Base-by-base conservation (phyloP, 2,329 filamentous ascomycete genomes). In the Chlorencoelia australis region DNA sequence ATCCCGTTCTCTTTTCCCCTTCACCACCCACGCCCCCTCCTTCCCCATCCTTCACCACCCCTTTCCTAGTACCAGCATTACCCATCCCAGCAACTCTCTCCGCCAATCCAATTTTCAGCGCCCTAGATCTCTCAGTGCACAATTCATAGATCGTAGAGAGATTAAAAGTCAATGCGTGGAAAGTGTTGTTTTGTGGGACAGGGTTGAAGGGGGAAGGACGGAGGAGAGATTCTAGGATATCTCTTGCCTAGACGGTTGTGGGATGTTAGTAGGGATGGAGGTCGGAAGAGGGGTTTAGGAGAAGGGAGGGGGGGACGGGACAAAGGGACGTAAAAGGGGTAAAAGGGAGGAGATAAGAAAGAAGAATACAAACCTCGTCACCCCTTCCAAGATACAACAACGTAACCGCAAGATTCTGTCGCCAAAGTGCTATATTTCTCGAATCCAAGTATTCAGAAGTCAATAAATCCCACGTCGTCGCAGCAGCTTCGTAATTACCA, bases 81-180 rank as follows among this genome's bases (percentile, higher is more conserved):
- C 29, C 34, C 30, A 46, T 45, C 13, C 32, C 63, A 1, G 84
- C 79, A 13, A 91, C 68, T 34, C 69, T 72, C 50, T 86, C 81
- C 2, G 82, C 78, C 13, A 96, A 65, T 17, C 64, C 66, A 19
- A 73, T 59, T 66, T 96, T 96, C 49, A 82, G 60, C 9, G 69
- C 69, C 32, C 73, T 67, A 27, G 84, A 74, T 43, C 73, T 71
- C 50, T 96, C 88, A 0, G 83, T 88, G 55, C 83, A 91, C 6
- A 96, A 69, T 60, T 96, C 91, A 56, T 94, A 96, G 50, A 94
- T 75, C 0, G 89, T 96, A 8, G 79, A 77, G 9, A 98, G 61
- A 56, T 96, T 96, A 61, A 95, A 94, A 0, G 93, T 73, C 2
- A 94, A 62, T 1, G 83, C 83, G 44, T 83, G 79, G 40, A 89